Evolutionary conservation across 2,329 filamentous ascomycete genomes (phyloP), one percentile per base, ranked within the genome.

Genomic region (Paradendryphiella salina): DNA sequence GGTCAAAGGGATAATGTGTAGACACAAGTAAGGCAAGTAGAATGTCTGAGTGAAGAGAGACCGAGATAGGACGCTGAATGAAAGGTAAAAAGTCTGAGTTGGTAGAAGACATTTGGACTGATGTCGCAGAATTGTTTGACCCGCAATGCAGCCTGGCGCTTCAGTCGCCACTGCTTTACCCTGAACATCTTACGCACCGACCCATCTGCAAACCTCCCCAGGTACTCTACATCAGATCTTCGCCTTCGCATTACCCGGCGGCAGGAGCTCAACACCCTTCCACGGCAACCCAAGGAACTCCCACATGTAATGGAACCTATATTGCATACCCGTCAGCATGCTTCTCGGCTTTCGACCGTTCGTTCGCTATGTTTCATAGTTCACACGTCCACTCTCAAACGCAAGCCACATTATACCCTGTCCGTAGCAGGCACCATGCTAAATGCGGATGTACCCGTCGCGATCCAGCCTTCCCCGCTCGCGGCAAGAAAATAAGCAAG

Each of bases 251-350:
- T 46, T 37, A 13, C 39, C 46, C 11, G 59, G 54, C 43, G 82
- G 40, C 36, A 56, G 64, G 46, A 84, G 63, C 53, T 75, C 74
- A 17, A 87, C 63, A 50, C 85, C 81, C 52, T 77, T 78, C 67
- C 79, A 85, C 4, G 82, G 82, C 38, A 90, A 60, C 0, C 77
- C 85, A 36, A 91, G 69, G 65, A 83, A 87, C 50, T 81, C 76
- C 73, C 86, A 91, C 60, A 92, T 80, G 61, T 82, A 87, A 59
- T 85, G 81, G 69, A 85, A 89, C 50, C 86, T 85, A 37, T 14
- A 40, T 37, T 13, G 21, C 13, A 31, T 21, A 33, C 39, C 37
- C 32, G 36, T 50, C 60, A 69, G 59, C 56, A 39, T 15, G 36
- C 18, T 21, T 44, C 34, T 51, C 34, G 36, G 4, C 13, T 31